Conservation (phyloP, 2,329 filamentous ascomycete genomes). For the Fusarium euwallaceae region DNA sequence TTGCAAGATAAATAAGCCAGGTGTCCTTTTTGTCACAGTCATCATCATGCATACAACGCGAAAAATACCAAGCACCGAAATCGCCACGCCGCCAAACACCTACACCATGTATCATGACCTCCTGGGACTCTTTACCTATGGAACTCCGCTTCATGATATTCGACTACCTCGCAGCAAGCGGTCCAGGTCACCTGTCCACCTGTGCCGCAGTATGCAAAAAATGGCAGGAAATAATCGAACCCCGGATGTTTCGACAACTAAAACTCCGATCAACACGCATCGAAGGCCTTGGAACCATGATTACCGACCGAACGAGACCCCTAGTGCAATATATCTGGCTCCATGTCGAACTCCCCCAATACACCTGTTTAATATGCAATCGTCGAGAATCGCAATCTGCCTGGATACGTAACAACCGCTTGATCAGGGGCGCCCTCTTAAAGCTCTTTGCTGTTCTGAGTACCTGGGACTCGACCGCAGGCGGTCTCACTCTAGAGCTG, state of each 20-base stretch:
- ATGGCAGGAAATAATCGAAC: slow-evolving; percentile 7
- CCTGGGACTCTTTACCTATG: not conserved
- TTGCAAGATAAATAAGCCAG: not conserved
- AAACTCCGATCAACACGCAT: not conserved
- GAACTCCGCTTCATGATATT: slow-evolving; percentile 3
- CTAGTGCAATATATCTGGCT: slow-evolving; percentile 3
- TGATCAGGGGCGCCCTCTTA: not conserved
- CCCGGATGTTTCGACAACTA: not conserved
- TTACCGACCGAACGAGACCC: not conserved
- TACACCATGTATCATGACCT: not conserved
- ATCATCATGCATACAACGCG: not conserved
- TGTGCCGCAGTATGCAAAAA: slow-evolving; percentile 6
- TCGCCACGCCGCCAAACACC: not conserved
- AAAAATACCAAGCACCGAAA: not conserved
- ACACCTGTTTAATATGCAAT: not conserved
- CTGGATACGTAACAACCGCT: not conserved
- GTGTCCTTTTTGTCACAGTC: not conserved
- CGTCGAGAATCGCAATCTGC: not conserved
- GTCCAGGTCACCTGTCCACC: not conserved
- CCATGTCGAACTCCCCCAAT: not conserved
- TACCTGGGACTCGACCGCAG: not conserved
- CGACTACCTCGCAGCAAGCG: not conserved
- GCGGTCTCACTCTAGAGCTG: not conserved
- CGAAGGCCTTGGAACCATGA: not conserved
- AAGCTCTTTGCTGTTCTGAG: slow-evolving; percentile 8